Percentiles rank a stretch among this genome's conserved stretches.
Conservation (phyloP, 2,329 filamentous ascomycete species). For the Diaporthe citri region DNA sequence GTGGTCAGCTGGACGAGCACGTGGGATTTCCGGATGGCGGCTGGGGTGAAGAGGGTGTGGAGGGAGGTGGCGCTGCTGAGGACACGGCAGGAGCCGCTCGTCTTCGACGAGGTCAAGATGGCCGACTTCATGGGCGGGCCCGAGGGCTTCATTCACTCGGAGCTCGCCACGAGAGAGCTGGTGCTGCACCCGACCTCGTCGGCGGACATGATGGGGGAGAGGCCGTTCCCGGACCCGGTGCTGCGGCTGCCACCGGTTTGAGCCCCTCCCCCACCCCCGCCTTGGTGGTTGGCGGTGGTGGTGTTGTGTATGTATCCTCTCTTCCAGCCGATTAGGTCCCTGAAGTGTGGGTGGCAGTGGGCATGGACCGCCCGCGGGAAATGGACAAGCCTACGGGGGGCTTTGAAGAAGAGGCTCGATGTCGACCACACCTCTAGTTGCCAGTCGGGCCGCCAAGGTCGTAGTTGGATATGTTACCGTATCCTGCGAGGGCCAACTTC, state of each 20-base stretch:
- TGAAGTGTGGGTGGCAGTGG: background rate
- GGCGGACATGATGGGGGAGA: constrained; percentile 36
- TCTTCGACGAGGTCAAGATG: constrained; percentile 38
- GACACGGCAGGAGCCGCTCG: constrained; percentile 32
- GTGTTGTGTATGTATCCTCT: background rate
- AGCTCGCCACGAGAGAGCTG: constrained; percentile 38
- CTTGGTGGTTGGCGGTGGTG: background rate
- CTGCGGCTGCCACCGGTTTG: constrained; percentile 20
- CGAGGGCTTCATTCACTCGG: constrained; percentile 38
- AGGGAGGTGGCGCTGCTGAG: constrained; percentile 32
- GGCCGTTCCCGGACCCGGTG: constrained; percentile 34
- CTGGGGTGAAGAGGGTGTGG: constrained; percentile 37
- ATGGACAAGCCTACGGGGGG: background rate
- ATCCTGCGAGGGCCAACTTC: background rate
- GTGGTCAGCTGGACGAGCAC: constrained; percentile 41
- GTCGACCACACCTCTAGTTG: background rate
- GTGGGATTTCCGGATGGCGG: constrained; percentile 39
- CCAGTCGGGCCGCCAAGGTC: background rate
- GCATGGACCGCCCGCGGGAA: background rate
- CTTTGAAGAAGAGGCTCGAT: background rate
- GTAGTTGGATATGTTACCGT: background rate
- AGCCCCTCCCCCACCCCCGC: background rate
- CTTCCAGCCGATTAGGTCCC: too few species aligned
- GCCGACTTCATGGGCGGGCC: constrained; percentile 27
- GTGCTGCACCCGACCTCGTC: constrained; percentile 34